These are phyloP conservation scores for Sphaerobolus stellatus DNA, from an alignment of 1,284 basidiomycete genomes.

Conservation along the genomic window DNA sequence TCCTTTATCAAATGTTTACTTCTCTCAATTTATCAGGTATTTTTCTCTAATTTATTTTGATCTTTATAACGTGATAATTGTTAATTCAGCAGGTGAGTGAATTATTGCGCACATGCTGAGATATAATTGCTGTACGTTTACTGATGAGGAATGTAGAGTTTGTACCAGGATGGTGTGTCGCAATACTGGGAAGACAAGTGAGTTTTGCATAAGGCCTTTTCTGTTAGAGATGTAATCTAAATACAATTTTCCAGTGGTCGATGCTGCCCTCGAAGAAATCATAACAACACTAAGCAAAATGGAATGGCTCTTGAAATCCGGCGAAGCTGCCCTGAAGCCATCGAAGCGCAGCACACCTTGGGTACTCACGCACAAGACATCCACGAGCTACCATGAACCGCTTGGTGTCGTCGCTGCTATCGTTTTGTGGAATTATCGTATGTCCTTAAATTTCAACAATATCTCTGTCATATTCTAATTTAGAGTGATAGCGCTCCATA, in stretches of 20 bases:
- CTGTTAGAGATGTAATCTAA: neutral
- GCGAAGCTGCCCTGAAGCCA: constrained; percentile 71
- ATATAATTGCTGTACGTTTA: too few relatives aligned
- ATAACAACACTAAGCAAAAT: constrained; percentile 84
- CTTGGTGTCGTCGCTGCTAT: constrained; percentile 92
- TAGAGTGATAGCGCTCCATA: constrained; percentile 73
- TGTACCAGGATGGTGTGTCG: constrained; percentile 90
- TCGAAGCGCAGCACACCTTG: constrained; percentile 72
- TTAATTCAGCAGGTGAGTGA: too few relatives aligned
- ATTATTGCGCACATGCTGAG: too few relatives aligned
- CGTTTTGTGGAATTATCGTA: constrained; percentile 94
- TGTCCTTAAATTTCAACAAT: constrained; percentile 28
- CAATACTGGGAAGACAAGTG: constrained; percentile 95
- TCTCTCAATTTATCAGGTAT: too few relatives aligned
- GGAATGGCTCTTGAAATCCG: constrained; percentile 83
- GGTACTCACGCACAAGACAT: constrained; percentile 83
- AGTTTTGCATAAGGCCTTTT: constrained; percentile 33
- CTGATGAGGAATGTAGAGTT: too few relatives aligned
- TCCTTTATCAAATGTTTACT: too few relatives aligned
- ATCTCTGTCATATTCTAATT: neutral
- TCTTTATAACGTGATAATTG: too few relatives aligned
- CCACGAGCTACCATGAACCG: constrained; percentile 85
- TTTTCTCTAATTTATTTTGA: too few relatives aligned
- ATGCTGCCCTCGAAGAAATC: constrained; percentile 51
- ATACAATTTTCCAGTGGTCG: constrained; percentile 36